Evolutionary conservation across 2,329 filamentous ascomycete genomes (phyloP).

Genomic region (Tolypocladium paradoxum): DNA sequence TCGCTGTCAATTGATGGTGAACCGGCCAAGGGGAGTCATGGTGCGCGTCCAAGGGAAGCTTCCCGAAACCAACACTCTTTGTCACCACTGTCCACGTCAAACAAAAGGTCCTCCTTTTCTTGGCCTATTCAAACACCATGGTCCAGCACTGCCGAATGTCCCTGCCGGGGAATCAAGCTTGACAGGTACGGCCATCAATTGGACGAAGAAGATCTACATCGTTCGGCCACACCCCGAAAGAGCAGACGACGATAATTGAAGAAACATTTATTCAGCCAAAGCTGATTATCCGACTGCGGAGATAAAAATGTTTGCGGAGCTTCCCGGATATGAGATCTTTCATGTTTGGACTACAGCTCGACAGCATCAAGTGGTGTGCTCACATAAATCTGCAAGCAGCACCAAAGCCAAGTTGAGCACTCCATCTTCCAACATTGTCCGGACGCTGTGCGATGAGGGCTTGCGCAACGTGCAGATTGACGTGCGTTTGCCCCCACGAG

Average conservation of each 20-base stretch:
- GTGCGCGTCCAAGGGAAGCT: not conserved
- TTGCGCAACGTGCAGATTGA: conserved; percentile 49
- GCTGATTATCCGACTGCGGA: not conserved
- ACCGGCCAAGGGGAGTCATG: not conserved
- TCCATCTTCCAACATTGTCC: conserved; percentile 1
- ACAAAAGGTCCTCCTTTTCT: too few relatives aligned
- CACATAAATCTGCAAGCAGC: not conserved
- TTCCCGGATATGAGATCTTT: not conserved
- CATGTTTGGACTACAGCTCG: not conserved
- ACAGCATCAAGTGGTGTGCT: not conserved
- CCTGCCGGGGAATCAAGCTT: not conserved
- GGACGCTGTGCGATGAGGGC: conserved; percentile 42
- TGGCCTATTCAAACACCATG: too few relatives aligned
- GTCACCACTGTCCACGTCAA: too few relatives aligned
- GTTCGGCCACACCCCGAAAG: too few relatives aligned
- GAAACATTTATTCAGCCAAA: not conserved
- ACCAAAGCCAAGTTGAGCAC: too few relatives aligned
- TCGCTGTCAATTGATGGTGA: not conserved
- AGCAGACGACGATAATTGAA: not conserved
- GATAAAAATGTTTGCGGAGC: too few relatives aligned
- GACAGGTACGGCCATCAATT: not conserved
- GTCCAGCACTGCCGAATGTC: not conserved
- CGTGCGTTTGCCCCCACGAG: conserved; percentile 56
- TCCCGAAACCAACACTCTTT: too few relatives aligned
- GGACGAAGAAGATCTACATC: too few relatives aligned